These are phyloP conservation scores for Pseudofabraea citricarpa DNA, from an alignment of 2,329 filamentous ascomycete species.

Conservation along the genomic window DNA sequence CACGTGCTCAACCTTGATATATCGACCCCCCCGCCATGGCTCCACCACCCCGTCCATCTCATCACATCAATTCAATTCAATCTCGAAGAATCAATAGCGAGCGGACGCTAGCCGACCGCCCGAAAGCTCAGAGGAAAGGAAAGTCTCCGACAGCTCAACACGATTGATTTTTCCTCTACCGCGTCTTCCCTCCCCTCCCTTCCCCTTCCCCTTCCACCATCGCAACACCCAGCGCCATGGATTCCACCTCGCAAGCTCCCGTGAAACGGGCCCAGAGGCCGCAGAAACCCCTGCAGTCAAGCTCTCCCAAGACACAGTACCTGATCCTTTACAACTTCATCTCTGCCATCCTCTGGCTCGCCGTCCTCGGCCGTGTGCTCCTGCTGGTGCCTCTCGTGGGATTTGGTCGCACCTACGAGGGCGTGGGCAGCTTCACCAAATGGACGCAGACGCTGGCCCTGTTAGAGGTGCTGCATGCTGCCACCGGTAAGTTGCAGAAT, in stretches of 20 bases:
- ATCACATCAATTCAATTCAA: too few species aligned
- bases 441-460: constrained; percentile 80
- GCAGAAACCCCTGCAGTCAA: constrained; percentile 26
- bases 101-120: too few species aligned
- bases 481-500: constrained; percentile 61
- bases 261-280: constrained; percentile 10
- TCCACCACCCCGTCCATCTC: too few species aligned
- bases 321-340: constrained; percentile 80
- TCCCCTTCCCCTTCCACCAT: too few species aligned
- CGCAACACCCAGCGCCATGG: too few species aligned
- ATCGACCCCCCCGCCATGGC: too few species aligned
- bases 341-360: constrained; percentile 73
- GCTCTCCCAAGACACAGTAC: constrained; percentile 58
- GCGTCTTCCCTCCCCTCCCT: too few species aligned
- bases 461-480: constrained; percentile 78
- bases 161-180: too few species aligned
- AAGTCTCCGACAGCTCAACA: too few species aligned
- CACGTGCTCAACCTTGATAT: too few species aligned
- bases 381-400: constrained; percentile 48
- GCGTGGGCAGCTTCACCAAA: constrained; percentile 63
- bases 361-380: constrained; percentile 66
- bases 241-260: neutral
- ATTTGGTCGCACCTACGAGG: constrained; percentile 54
- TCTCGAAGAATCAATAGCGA: too few species aligned
- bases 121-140: too few species aligned